Evolutionary conservation across 1,284 basidiomycete genomes (phyloP).

Genomic region (Trametes hirsuta): DNA sequence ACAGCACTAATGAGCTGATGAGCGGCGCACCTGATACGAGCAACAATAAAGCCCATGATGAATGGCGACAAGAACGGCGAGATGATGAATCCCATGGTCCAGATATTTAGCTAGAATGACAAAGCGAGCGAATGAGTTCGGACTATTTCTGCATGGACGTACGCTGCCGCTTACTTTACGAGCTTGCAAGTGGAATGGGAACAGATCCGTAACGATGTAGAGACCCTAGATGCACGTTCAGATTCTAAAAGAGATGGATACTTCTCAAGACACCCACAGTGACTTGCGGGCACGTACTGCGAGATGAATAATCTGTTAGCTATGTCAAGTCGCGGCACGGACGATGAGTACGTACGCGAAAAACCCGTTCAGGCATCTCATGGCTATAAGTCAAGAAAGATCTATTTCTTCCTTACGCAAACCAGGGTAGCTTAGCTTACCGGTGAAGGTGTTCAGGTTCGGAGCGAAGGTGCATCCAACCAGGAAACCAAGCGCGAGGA

Average conservation of each 20-base stretch:
- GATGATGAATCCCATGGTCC: conserved; percentile 74
- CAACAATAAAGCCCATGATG: conserved; percentile 70
- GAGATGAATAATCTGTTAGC: not conserved
- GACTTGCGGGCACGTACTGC: conserved; percentile 68
- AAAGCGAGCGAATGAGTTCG: no score
- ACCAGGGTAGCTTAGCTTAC: conserved; percentile 30
- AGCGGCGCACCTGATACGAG: conserved; percentile 47
- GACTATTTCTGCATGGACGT: not conserved
- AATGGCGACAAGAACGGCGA: conserved; percentile 72
- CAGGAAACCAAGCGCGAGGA: conserved; percentile 53
- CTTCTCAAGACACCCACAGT: conserved; percentile 46
- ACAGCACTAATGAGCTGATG: not conserved
- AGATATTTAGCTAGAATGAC: conserved; percentile 57
- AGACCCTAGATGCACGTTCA: conserved; percentile 49
- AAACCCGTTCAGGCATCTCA: conserved; percentile 72
- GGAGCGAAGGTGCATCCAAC: conserved; percentile 59
- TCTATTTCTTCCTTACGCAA: not conserved
- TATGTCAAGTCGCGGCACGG: not conserved
- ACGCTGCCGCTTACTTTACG: conserved; percentile 51
- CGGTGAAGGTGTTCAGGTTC: conserved; percentile 54
- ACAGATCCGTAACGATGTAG: conserved; percentile 69
- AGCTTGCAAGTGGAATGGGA: conserved; percentile 77
- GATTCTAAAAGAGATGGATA: not conserved
- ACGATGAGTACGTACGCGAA: conserved; percentile 51
- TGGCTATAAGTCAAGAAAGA: conserved; percentile 42